Percentiles rank a stretch among this genome's conserved stretches.
Conservation (phyloP, 805 yeast genomes). For the Kuraishia floccosa region DNA sequence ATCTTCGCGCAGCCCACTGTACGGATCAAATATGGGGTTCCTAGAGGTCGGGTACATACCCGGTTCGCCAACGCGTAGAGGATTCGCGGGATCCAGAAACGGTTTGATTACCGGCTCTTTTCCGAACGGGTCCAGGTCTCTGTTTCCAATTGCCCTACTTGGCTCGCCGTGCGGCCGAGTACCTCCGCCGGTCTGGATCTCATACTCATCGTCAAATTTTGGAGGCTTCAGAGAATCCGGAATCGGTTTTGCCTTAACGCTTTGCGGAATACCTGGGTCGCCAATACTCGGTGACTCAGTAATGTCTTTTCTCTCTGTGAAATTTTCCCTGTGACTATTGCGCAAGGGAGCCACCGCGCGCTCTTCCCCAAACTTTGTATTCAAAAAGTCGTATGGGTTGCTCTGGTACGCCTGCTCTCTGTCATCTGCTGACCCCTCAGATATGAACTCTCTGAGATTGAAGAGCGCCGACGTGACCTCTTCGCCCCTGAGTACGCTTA, state of each 20-base stretch:
- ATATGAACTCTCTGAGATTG: too few species aligned
- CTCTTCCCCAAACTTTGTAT: too few species aligned
- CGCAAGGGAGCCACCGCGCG: too few species aligned
- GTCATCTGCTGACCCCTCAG: too few species aligned
- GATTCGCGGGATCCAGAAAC: conserved; percentile 26
- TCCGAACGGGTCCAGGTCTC: conserved; percentile 40
- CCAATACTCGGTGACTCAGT: too few species aligned
- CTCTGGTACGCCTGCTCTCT: too few species aligned
- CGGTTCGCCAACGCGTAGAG: conserved; percentile 15
- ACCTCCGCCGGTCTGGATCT: conserved; percentile 13
- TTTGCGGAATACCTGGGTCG: too few species aligned
- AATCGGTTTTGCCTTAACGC: conserved; percentile 8
- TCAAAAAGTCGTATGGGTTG: too few species aligned
- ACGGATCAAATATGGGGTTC: conserved; percentile 36
- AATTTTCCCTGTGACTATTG: too few species aligned
- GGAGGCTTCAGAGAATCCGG: conserved; percentile 28
- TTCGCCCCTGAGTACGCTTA: too few species aligned
- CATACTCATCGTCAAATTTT: conserved; percentile 41
- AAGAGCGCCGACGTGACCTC: too few species aligned
- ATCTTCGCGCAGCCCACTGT: conserved; percentile 5
- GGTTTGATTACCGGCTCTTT: conserved; percentile 31
- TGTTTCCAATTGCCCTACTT: conserved; percentile 30
- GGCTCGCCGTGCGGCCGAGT: conserved; percentile 1
- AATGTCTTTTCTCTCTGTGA: too few species aligned
- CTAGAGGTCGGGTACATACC: conserved; percentile 45